Evolutionary conservation across 2,329 filamentous ascomycete genomes (phyloP).

Genomic region (Talaromyces sp.): DNA sequence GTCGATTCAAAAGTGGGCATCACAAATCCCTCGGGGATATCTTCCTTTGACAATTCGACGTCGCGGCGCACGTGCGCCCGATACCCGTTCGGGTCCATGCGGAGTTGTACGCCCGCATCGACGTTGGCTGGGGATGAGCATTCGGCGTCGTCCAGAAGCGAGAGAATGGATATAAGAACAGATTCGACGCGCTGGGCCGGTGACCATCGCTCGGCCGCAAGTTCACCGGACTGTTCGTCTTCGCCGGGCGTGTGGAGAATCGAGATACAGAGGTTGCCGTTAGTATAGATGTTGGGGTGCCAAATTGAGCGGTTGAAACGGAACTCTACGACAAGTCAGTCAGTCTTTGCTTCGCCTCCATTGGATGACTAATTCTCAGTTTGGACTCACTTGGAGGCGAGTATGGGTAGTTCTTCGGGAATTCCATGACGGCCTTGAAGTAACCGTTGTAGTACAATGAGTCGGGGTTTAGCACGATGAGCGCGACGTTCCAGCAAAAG

Average conservation of each 20-base stretch:
- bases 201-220: constrained; percentile 88
- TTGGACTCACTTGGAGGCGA: constrained; percentile 62
- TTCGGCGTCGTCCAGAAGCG: constrained; percentile 90
- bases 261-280: constrained; percentile 91
- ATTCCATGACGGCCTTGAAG: constrained; percentile 84
- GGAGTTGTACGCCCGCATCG: constrained; percentile 81
- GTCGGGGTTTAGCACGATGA: constrained; percentile 90
- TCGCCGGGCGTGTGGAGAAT: constrained; percentile 92
- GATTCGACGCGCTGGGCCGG: constrained; percentile 92
- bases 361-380: not conserved
- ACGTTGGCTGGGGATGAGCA: constrained; percentile 93
- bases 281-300: constrained; percentile 90
- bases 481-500: constrained; percentile 79
- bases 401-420: constrained; percentile 86
- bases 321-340: constrained; percentile 58
- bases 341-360: not conserved
- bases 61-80: constrained; percentile 65
- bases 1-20: constrained; percentile 67
- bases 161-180: constrained; percentile 85
- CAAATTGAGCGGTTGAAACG: constrained; percentile 75
- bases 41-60: constrained; percentile 69
- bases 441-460: constrained; percentile 91
- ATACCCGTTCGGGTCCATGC: constrained; percentile 69
- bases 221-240: constrained; percentile 86
- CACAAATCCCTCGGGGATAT: constrained; percentile 73